Base-by-base conservation (phyloP, 768 basidiomycete species). In the Sarcomyxa edulis region DNA sequence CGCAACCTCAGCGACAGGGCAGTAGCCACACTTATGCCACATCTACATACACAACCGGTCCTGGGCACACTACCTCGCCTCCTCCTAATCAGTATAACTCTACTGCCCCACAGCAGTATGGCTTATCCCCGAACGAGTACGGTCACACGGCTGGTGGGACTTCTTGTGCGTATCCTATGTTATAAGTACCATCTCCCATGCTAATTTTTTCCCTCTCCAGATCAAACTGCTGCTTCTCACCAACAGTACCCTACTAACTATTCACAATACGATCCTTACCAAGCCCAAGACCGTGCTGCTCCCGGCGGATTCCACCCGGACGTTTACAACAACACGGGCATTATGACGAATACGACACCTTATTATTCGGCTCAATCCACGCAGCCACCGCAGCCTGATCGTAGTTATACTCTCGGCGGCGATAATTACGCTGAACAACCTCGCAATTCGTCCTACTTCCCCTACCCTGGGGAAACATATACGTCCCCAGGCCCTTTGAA, bases 331-430 rank as follows among this genome's bases (percentile, higher is more conserved):
- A 42, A 33, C 48, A 57, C 45, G 16, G 48, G 35, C 37, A 34
- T 38, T 15, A 47, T 32, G 47, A 56, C 33, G 46, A 52, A 12
- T 28, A 44, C 35, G 40, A 52, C 43, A 32, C 53, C 50, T 22
- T 59, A 59, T 43, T 49, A 60, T 49, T 49, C 46, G 24, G 32
- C 48, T 21, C 43, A 52, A 4, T 52, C 50, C 11, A 43, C 49
- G 24, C 50, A 50, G 15, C 52, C 48, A 20, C 47, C 40, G 19
- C 58, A 58, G 19, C 60, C 62, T 20, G 70, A 76, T 22, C 72
- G 69, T n/a, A 68, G 61, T 39, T 78, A 84, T 54, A 70, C 76
- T 6, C 64, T 74, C 21, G 73, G 75, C 5, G 78, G 76, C 14
- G 69, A 69, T 37, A 70, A 72, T 6, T 84, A 84, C 40, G 76